Percentiles rank a stretch among this genome's conserved stretches.
Evolutionary conservation across 768 basidiomycete genomes (phyloP).

Genomic region (Lentinula boryana): DNA sequence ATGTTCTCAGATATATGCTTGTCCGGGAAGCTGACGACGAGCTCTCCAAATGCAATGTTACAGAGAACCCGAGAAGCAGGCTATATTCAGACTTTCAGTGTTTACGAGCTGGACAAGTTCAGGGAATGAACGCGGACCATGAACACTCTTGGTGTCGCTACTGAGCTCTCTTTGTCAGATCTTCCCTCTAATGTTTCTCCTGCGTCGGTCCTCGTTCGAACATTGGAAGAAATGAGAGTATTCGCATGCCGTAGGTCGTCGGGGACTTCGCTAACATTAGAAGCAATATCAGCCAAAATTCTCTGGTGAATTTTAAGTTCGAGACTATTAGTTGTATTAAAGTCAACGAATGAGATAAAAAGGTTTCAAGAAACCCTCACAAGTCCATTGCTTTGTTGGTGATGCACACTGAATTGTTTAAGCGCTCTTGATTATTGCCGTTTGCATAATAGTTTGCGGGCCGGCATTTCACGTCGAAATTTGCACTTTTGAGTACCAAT

Average conservation of each 20-base stretch:
- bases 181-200: constrained; percentile 16
- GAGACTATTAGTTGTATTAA: constrained; percentile 35
- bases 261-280: constrained; percentile 41
- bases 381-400: constrained; percentile 36
- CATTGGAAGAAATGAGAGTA: constrained; percentile 56
- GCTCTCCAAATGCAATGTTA: constrained; percentile 79
- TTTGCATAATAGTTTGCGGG: too few relatives aligned
- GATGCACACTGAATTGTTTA: background rate
- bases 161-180: constrained; percentile 14
- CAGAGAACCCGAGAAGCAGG: constrained; percentile 68
- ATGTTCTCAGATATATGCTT: constrained; percentile 44
- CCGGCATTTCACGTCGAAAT: too few relatives aligned
- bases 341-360: background rate
- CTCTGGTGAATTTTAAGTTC: constrained; percentile 75
- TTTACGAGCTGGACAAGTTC: background rate
- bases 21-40: constrained; percentile 60
- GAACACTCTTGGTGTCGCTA: constrained; percentile 29
- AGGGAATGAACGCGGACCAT: constrained; percentile 43
- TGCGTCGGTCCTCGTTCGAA: constrained; percentile 34
- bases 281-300: constrained; percentile 70
- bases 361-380: constrained; percentile 23
- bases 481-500: too few relatives aligned
- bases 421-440: too few relatives aligned
- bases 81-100: constrained; percentile 27
- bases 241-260: constrained; percentile 44